These are phyloP conservation scores for Corymbia calophylla DNA, from an alignment of 441 rosid species.

Conservation along the genomic window DNA sequence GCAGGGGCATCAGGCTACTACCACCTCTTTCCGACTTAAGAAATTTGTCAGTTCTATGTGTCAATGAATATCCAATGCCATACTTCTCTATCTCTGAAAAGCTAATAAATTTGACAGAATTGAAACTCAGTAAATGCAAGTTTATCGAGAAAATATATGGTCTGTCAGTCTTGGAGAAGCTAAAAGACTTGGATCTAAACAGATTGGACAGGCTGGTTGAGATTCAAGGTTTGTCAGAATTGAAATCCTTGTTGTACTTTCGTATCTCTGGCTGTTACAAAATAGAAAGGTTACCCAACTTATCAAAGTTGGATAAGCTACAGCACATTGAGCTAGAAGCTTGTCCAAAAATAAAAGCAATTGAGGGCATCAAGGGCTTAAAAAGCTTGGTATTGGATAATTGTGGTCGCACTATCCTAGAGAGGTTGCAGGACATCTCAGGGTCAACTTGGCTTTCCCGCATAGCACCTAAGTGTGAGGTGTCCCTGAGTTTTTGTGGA, in stretches of 20 bases:
- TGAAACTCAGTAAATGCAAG: too few species aligned
- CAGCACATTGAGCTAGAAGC: neutral
- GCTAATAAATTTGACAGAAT: neutral
- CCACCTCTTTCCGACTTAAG: too few species aligned
- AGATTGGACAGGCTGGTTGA: neutral
- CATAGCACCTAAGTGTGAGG: neutral
- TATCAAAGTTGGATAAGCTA: neutral
- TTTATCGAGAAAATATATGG: neutral
- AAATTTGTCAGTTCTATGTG: neutral
- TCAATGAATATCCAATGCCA: neutral
- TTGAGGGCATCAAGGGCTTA: neutral
- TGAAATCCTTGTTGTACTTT: neutral
- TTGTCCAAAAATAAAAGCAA: neutral
- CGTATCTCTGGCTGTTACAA: fast-evolving
- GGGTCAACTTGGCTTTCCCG: neutral
- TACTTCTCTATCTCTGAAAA: neutral
- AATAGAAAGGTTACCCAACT: neutral
- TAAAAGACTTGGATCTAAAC: too few species aligned
- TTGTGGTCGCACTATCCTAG: neutral
- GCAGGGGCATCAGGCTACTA: too few species aligned
- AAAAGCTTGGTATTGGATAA: neutral
- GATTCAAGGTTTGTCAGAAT: neutral
- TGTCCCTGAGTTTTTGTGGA: neutral
- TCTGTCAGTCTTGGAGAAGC: neutral
- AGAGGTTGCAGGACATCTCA: neutral